phyloP scores from a whole-genome alignment of 352 stramenopile genomes.

The Phytopythium delawarense region DNA sequence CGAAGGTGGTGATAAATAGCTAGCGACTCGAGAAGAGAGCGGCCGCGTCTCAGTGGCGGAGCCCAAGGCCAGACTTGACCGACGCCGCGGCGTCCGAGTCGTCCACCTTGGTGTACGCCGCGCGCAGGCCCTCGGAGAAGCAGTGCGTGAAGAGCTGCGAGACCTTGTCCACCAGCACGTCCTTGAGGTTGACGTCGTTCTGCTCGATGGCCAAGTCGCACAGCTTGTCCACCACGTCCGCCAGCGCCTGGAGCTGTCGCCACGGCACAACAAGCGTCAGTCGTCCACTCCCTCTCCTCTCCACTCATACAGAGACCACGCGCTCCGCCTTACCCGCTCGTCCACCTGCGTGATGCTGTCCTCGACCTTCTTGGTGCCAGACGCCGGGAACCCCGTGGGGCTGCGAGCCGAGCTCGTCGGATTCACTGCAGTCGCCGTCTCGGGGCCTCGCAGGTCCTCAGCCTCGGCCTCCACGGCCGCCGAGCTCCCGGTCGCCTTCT shows the following conservation, averaged over 20 bases:
- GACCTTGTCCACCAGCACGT: conserved; percentile 61
- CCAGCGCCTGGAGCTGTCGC: conserved; percentile 40
- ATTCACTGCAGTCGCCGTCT: conserved; percentile 17
- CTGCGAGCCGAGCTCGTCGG: conserved; percentile 15
- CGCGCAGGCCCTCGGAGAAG: conserved; percentile 64
- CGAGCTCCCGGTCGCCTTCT: conserved; percentile 14
- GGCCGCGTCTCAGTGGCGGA: background rate
- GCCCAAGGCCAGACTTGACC: conserved; percentile 14
- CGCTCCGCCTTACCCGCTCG: conserved; percentile 43
- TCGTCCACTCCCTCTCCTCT: background rate
- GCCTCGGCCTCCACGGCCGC: conserved; percentile 26
- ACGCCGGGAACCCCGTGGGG: conserved; percentile 29
- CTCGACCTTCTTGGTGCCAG: conserved; percentile 54
- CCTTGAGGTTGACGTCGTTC: conserved; percentile 68
- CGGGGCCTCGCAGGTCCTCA: conserved; percentile 45
- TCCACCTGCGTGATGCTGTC: conserved; percentile 61
- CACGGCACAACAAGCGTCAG: background rate
- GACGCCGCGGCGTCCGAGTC: conserved; percentile 32
- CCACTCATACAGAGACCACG: background rate
- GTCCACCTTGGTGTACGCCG: conserved; percentile 61
- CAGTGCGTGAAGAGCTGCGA: conserved; percentile 69
- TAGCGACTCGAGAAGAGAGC: background rate
- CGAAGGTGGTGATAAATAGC: conserved; percentile 1
- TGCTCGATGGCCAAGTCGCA: conserved; percentile 75
- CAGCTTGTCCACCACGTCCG: conserved; percentile 63